Evolutionary conservation across 2,329 filamentous ascomycete species (phyloP), one percentile per base, ranked within the genome.

Genomic region (Botryotinia narcissicola): DNA sequence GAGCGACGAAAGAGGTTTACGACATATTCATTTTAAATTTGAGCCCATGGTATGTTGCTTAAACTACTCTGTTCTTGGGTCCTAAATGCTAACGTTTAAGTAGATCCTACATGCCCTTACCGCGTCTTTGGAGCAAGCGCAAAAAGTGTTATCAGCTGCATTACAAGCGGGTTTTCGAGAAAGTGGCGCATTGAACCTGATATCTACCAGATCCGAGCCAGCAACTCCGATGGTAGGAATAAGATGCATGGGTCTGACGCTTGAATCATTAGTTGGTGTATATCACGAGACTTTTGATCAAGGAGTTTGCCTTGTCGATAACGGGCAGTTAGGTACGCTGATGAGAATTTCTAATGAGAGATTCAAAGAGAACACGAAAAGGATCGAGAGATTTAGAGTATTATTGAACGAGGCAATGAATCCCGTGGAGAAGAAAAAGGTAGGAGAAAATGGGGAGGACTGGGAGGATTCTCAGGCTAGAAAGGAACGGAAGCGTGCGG

Each of bases 91-190:
- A 25, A 73, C 4, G 3, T 14, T 9, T 14, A 44, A 48, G 29
- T 75, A 97, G 95, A 97, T 98, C 77, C 88, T 98, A 0, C 95
- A 98, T 78, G 86, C 98, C 61, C 87, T 97, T 78, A 90, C 93
- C 9, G 89, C 94, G 25, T 95, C 93, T 0, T 85, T 90, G 0
- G 83, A 87, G 20, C 89, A 95, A 78, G 94, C 95, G 6, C 92
- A 97, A 77, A 85, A 88, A 14, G 86, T 97, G 29, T 87, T 97
- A 22, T 87, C 90, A 18, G 93, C 92, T 62, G 95, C 93, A 2
- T 85, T 95, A 16, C 88, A 90, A 78, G 92, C 94, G 6, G 95
- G 95, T 0, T 98, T 98, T 81, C 90, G 95, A 22, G 95, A 98
- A 83, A 96, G 92, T 74, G 95, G 95, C 29, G 91, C 95, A 68